Conservation (phyloP, 1,284 basidiomycete species). For the Ceratobasidium sp. region DNA sequence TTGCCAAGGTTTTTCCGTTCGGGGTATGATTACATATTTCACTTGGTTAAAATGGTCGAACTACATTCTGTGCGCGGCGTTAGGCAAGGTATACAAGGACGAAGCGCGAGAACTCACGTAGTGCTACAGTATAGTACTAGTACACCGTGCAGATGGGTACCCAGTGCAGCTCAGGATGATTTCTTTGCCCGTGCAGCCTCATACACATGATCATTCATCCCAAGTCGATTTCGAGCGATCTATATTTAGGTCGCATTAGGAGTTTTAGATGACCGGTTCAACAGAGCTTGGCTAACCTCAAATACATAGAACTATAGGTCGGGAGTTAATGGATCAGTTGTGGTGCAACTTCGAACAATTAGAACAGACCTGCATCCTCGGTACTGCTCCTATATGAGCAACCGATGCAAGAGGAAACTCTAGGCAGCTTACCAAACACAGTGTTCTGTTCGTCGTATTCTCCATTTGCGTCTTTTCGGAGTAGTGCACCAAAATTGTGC, state of each 20-base stretch:
- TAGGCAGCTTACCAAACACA: constrained; percentile 81
- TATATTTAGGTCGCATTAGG: constrained; percentile 55
- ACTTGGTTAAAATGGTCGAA: neutral
- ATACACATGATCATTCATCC: constrained; percentile 93
- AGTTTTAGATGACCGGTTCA: neutral
- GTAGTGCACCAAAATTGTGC: constrained; percentile 97
- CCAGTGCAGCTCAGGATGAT: neutral
- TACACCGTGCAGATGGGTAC: neutral
- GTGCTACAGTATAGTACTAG: neutral
- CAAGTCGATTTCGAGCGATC: constrained; percentile 93
- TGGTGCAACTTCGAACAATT: constrained; percentile 41
- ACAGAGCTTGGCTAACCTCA: constrained; percentile 83
- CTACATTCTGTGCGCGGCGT: neutral
- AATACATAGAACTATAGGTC: constrained; percentile 88
- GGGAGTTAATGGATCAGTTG: neutral
- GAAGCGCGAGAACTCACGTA: neutral
- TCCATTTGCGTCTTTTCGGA: constrained; percentile 83
- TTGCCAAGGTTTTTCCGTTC: constrained; percentile 22
- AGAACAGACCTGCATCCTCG: constrained; percentile 76
- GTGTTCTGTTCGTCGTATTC: constrained; percentile 96
- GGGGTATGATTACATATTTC: neutral
- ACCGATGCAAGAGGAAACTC: neutral
- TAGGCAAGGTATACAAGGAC: neutral
- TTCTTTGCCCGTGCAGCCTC: constrained; percentile 73
- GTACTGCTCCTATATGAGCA: constrained; percentile 64